These are phyloP conservation scores for Silene latifolia DNA, from an alignment of 148 eudicot genomes.

Conservation along the genomic window DNA sequence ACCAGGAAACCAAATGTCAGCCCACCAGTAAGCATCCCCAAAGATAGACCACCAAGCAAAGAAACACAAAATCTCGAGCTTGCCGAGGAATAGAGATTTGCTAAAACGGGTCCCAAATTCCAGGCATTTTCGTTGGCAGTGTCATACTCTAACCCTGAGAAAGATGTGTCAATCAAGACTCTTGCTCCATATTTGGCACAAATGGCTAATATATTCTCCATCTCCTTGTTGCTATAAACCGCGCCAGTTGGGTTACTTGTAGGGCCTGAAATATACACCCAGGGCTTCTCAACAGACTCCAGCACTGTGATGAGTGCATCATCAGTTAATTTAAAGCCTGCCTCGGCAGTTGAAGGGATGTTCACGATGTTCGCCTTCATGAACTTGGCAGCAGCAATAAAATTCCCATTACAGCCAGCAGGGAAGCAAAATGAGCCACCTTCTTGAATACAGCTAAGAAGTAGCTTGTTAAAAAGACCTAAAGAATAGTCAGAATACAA, in stretches of 20 bases:
- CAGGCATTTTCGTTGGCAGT: conserved; percentile 46
- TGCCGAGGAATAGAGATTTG: conserved; percentile 40
- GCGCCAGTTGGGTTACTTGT: conserved; percentile 84
- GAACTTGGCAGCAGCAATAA: conserved; percentile 78
- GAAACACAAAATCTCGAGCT: conserved; percentile 57
- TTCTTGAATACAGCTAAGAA: conserved; percentile 82
- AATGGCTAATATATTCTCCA: conserved; percentile 48
- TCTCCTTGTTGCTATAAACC: conserved; percentile 76
- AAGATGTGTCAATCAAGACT: conserved; percentile 83
- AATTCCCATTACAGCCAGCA: conserved; percentile 79
- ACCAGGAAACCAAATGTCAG: conserved; percentile 73
- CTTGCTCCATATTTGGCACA: conserved; percentile 88
- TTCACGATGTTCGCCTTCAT: conserved; percentile 56
- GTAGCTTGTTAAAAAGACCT: conserved; percentile 84
- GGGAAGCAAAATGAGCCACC: conserved; percentile 95
- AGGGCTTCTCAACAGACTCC: conserved; percentile 61
- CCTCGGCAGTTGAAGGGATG: conserved; percentile 55
- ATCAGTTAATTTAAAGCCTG: conserved; percentile 69
- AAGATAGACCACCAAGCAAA: conserved; percentile 76
- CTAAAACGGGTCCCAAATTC: conserved; percentile 61
- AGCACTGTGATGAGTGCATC: conserved; percentile 41
- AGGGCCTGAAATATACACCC: conserved; percentile 92
- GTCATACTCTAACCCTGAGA: conserved; percentile 75
- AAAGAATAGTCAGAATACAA: conserved; percentile 69
- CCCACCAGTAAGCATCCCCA: conserved; percentile 86